These are phyloP conservation scores for Celoporthe dispersa DNA, from an alignment of 2,329 filamentous ascomycete genomes.

Conservation along the genomic window DNA sequence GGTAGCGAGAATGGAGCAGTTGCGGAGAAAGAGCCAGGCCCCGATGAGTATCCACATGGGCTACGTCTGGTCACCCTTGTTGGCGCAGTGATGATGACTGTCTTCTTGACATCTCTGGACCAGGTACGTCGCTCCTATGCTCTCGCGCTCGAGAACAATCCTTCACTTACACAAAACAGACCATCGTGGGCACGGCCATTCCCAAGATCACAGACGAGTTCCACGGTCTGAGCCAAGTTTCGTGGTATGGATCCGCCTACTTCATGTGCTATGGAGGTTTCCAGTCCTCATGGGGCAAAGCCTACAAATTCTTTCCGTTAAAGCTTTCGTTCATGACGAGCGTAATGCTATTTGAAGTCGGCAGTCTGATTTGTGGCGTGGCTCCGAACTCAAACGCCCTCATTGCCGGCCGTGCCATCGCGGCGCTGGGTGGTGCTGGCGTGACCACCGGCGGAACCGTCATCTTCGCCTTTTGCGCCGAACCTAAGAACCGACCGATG, in stretches of 20 bases:
- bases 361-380: conserved; percentile 46
- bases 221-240: conserved; percentile 12
- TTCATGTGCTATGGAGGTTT: conserved; percentile 18
- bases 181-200: conserved; percentile 20
- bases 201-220: conserved; percentile 25
- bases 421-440: conserved; percentile 50
- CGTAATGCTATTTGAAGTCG: conserved; percentile 21
- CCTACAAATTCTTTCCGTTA: conserved; percentile 14
- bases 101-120: conserved; percentile 15
- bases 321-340: conserved; percentile 14
- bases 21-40: not conserved
- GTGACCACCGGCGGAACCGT: conserved; percentile 43
- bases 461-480: conserved; percentile 32
- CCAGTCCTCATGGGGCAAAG: conserved; percentile 20
- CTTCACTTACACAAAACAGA: conserved; percentile 9
- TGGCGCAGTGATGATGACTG: conserved; percentile 1
- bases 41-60: not conserved
- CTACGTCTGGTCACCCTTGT: not conserved
- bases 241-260: conserved; percentile 24
- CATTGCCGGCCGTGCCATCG: conserved; percentile 52
- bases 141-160: not conserved
- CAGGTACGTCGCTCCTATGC: conserved; percentile 3
- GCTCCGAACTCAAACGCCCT: conserved; percentile 50
- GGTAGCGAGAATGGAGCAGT: not conserved
- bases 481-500: conserved; percentile 31